phyloP scores from a whole-genome alignment of 371 early-diverging fungal genomes.

The Mortierella sp. region DNA sequence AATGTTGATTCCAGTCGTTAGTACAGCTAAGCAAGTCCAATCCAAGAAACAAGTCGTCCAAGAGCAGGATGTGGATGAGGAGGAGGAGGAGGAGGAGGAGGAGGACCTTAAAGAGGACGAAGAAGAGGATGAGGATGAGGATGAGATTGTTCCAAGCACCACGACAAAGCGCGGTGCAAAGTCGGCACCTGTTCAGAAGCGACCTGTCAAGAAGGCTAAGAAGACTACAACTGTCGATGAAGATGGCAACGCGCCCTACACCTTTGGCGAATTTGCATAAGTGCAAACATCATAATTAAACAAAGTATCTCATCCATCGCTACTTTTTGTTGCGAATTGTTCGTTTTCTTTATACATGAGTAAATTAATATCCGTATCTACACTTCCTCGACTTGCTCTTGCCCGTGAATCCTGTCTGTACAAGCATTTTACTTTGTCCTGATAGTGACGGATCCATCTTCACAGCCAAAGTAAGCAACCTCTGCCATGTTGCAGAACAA shows the following conservation, averaged over 20 bases:
- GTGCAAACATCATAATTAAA: neutral
- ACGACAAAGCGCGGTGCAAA: conserved; percentile 14
- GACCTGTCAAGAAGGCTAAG: conserved; percentile 17
- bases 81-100: neutral
- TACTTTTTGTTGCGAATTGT: neutral
- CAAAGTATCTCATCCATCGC: neutral
- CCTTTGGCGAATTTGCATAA: conserved; percentile 15
- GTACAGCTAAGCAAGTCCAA: neutral
- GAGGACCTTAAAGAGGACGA: neutral
- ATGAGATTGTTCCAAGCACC: neutral
- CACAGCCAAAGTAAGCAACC: conserved; percentile 86
- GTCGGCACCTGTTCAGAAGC: conserved; percentile 6
- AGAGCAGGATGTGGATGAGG: neutral
- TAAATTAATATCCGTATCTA: neutral
- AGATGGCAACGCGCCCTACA: conserved; percentile 16
- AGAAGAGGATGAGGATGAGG: neutral
- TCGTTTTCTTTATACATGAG: neutral
- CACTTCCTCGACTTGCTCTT: neutral
- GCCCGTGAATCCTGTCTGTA: neutral
- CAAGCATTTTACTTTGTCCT: conserved; percentile 29
- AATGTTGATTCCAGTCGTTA: neutral
- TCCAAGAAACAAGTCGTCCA: neutral
- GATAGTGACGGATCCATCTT: conserved; percentile 73
- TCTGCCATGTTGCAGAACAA: conserved; percentile 90
- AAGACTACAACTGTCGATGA: neutral